Base-by-base conservation (phyloP, 208 protist genomes). In the Leishmania lainsoni region DNA sequence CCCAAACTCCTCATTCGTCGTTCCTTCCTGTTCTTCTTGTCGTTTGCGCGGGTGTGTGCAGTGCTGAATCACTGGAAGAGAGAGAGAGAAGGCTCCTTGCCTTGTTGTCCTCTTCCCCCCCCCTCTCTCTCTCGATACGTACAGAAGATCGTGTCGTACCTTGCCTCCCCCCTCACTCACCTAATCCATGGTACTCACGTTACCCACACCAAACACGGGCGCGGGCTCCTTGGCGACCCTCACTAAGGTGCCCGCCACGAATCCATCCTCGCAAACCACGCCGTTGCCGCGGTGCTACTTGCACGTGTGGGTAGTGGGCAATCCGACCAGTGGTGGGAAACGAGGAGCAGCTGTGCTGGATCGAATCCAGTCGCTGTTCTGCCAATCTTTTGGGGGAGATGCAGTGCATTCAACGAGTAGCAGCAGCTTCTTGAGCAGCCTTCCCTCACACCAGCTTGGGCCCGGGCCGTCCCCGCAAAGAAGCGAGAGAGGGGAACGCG, bases 261-360 rank as follows among this genome's bases (percentile, higher is more conserved):
- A 39, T 48, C 17, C 42, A 39, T 45, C 29, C 29, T 42, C 42
- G 29, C 29, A 54, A 26, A 26, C 12, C 32, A 54, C 59, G 39
- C 17, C 45, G 54, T 52, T n/a, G 39, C 68, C 68, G 68, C 39
- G 42, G 29, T 51, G 42, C 68, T 52, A 22, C 52, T 56, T 82
- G 74, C 68, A 77, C 51, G 78, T 92, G 16, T 95, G 90, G 89
- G 51, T 94, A 14, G 86, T 96, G 58, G 89, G 81, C 51, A 94
- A 96, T 75, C 88, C 90, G 9, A 85, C 72, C 49, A 95, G 93
- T 49, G 93, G 90, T 5, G 91, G 91, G 2, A 69, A 73, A 65
- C 76, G 74, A 3, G 78, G 78, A 22, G 85, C 74, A 1, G 59
- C 54, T 4, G 66, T 89, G 81, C 70, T 84, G 22, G 58, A 81